A percentile compares a stretch with the other conserved stretches of the same genome.
Conservation (phyloP, 352 stramenopile genomes). For the Saprolegnia parasitica region DNA sequence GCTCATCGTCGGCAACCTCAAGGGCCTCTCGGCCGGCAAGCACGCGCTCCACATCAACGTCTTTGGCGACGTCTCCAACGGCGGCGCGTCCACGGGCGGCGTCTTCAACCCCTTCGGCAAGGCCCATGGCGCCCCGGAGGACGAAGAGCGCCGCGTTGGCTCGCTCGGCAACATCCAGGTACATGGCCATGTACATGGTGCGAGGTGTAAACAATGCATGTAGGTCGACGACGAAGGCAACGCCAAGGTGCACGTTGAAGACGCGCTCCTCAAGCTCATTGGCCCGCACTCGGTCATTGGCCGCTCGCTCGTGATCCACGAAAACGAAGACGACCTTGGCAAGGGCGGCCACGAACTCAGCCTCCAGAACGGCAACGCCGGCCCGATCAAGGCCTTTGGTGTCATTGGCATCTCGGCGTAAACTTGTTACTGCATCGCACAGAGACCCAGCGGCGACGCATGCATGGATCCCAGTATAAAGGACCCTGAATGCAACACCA, state of each 20-base stretch:
- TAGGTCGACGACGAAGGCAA: constrained; percentile 77
- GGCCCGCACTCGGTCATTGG: constrained; percentile 97
- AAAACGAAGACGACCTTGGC: constrained; percentile 94
- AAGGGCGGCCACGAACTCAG: constrained; percentile 95
- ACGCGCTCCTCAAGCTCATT: constrained; percentile 96
- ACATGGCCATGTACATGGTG: constrained; percentile 9
- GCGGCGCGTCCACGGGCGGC: constrained; percentile 64
- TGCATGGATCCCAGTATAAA: too few species aligned
- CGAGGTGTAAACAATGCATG: constrained; percentile 32
- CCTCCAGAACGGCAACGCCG: constrained; percentile 95
- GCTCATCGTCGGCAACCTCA: constrained; percentile 79
- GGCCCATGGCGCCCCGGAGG: constrained; percentile 93
- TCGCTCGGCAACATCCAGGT: constrained; percentile 90
- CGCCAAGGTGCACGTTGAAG: constrained; percentile 90
- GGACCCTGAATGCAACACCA: too few species aligned
- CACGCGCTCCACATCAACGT: constrained; percentile 95
- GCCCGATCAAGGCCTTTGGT: constrained; percentile 86
- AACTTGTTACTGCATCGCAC: too few species aligned
- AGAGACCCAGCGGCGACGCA: too few species aligned
- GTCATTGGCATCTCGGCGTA: constrained; percentile 87
- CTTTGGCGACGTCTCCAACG: constrained; percentile 92
- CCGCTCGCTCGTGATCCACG: constrained; percentile 92
- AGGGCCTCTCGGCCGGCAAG: constrained; percentile 79
- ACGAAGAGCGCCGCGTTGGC: constrained; percentile 95
- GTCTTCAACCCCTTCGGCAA: constrained; percentile 99